These are phyloP conservation scores for Amoebophrya sp. DNA, from an alignment of 169 alveolate species.

Conservation along the genomic window DNA sequence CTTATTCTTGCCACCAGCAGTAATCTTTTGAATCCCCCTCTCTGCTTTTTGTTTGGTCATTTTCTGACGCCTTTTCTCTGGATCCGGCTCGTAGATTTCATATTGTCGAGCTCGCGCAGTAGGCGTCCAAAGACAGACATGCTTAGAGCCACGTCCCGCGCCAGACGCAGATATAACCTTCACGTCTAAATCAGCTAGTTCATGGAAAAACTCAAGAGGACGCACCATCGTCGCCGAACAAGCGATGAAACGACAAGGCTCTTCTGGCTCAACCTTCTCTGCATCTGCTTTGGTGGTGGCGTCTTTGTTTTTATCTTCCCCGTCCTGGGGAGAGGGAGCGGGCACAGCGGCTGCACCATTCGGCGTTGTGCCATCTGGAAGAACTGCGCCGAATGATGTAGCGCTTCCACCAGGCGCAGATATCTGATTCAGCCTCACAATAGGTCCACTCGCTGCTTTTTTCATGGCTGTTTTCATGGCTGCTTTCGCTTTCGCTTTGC, in stretches of 20 bases:
- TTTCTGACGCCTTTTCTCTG: neutral
- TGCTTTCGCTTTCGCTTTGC: neutral
- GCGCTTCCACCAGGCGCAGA: too few relatives aligned
- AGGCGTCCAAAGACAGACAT: neutral
- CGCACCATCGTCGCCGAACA: constrained; percentile 33
- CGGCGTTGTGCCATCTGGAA: neutral
- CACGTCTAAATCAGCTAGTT: neutral
- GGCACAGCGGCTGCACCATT: neutral
- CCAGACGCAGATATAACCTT: neutral
- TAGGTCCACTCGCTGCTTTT: neutral
- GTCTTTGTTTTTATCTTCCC: too few relatives aligned
- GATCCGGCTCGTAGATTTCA: neutral
- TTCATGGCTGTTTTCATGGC: neutral
- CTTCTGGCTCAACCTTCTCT: neutral
- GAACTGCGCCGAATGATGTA: too few relatives aligned
- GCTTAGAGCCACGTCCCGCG: constrained; percentile 18
- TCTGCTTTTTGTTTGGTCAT: neutral
- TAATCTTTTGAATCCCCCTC: neutral
- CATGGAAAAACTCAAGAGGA: constrained; percentile 24
- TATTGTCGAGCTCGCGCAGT: neutral
- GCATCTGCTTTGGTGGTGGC: neutral
- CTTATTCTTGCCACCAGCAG: neutral
- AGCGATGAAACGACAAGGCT: constrained; percentile 3
- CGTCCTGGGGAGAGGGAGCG: too few relatives aligned
- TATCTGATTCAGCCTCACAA: neutral